These are phyloP conservation scores for Bruguiera sexangula DNA, from an alignment of 345 rosid species.

Conservation along the genomic window DNA sequence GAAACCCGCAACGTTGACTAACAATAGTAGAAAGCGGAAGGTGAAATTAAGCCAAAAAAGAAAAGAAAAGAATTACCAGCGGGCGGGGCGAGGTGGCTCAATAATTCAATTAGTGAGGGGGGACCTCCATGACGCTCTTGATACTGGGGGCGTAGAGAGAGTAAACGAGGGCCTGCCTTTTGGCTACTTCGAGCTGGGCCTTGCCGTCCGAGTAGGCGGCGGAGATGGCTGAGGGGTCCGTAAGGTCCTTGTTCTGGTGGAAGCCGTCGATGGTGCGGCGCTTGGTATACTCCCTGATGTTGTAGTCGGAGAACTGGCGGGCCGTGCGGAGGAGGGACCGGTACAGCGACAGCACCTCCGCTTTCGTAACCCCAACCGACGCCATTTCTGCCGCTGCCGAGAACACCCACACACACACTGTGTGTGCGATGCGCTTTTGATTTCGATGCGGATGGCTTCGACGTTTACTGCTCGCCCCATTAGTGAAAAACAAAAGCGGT, in stretches of 20 bases:
- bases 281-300: slow-evolving; percentile 74
- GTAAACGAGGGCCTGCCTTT: slow-evolving; percentile 59
- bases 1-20: no score
- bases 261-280: slow-evolving; percentile 73
- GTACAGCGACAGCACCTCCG: slow-evolving; percentile 48
- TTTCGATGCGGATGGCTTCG: no score
- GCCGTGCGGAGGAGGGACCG: slow-evolving; percentile 74
- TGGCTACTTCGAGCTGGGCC: slow-evolving; percentile 62
- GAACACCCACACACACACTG: background rate
- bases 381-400: background rate
- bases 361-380: slow-evolving; percentile 13
- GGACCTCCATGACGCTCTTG: slow-evolving; percentile 77
- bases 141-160: slow-evolving; percentile 66
- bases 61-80: background rate
- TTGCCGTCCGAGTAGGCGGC: slow-evolving; percentile 59
- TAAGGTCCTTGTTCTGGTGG: slow-evolving; percentile 45
- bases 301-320: slow-evolving; percentile 66
- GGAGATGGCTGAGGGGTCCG: slow-evolving; percentile 42
- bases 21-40: background rate
- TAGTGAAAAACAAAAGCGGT: no score
- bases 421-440: no score
- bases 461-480: no score
- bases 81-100: background rate
- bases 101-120: background rate
- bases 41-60: background rate